Conservation (phyloP, 2,329 filamentous ascomycete species). For the Dothideomycetes sp. region DNA sequence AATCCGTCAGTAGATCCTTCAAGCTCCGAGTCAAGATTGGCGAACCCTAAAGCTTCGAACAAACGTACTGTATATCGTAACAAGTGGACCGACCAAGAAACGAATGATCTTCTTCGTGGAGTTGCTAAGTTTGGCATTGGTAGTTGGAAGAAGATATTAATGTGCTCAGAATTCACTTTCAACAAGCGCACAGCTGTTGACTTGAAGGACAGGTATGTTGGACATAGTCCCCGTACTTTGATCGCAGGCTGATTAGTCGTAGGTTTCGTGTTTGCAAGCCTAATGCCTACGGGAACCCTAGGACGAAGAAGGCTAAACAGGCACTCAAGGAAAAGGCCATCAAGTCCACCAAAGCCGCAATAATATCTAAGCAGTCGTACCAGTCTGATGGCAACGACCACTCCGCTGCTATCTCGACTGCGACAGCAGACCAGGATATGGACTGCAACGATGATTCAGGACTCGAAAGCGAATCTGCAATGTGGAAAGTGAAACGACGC, state of each 20-base stretch:
- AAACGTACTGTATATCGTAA: slow-evolving; percentile 22
- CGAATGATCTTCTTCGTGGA: slow-evolving; percentile 44
- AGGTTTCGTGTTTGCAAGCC: slow-evolving; percentile 39
- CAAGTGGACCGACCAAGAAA: slow-evolving; percentile 54
- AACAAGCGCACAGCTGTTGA: slow-evolving; percentile 49
- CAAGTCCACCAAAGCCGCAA: slow-evolving; percentile 4
- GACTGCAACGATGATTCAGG: background rate
- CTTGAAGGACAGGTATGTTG: slow-evolving; percentile 45
- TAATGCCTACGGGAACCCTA: slow-evolving; percentile 28
- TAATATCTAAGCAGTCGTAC: background rate
- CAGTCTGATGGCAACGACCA: too few relatives aligned
- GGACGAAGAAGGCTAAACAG: background rate
- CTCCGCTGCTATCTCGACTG: background rate
- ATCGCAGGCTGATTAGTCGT: background rate
- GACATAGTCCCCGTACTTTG: slow-evolving; percentile 16
- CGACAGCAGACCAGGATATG: background rate
- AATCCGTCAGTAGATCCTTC: too few relatives aligned
- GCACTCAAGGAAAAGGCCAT: background rate
- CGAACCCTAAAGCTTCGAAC: too few relatives aligned
- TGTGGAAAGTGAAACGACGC: slow-evolving; percentile 29
- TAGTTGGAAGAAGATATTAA: slow-evolving; percentile 52
- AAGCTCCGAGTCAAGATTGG: too few relatives aligned
- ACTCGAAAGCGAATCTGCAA: background rate
- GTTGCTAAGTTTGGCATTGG: slow-evolving; percentile 52
- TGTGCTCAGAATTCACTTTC: slow-evolving; percentile 46